These are phyloP conservation scores for Agaricus subrufescens DNA, from an alignment of 768 basidiomycete genomes.

Conservation along the genomic window DNA sequence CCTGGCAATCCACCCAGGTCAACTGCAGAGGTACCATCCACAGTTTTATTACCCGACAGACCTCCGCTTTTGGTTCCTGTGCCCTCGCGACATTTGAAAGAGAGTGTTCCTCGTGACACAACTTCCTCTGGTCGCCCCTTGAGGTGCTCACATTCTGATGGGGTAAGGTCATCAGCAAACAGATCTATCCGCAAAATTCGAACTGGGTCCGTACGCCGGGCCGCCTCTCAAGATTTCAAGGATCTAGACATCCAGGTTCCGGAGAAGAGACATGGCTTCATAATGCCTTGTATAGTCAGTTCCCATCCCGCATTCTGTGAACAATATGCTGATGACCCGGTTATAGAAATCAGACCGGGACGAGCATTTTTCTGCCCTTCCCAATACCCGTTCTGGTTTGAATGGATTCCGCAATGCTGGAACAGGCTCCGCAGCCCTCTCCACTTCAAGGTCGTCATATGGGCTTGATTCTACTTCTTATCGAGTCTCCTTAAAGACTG, in stretches of 20 bases:
- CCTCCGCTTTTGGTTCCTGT: background rate
- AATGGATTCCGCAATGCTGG: background rate
- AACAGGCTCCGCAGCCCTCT: background rate
- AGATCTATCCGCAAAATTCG: too few relatives aligned
- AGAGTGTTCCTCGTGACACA: background rate
- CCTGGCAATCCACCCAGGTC: background rate
- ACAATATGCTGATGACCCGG: background rate
- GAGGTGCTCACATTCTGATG: background rate
- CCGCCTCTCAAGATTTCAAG: background rate
- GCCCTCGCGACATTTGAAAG: background rate
- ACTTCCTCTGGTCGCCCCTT: background rate
- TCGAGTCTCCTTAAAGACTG: background rate
- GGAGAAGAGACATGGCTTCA: conserved; percentile 1
- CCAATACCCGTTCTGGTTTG: background rate
- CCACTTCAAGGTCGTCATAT: background rate
- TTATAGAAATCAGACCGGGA: background rate
- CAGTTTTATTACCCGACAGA: background rate
- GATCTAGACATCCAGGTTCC: background rate
- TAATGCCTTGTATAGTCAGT: conserved; percentile 6
- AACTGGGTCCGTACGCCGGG: background rate
- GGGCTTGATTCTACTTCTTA: background rate
- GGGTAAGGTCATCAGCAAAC: background rate
- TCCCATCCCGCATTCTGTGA: background rate
- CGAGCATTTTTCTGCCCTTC: background rate
- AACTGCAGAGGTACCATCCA: background rate